These are phyloP conservation scores for Rhizophora mangle DNA, from an alignment of 345 rosid species.

Conservation along the genomic window DNA sequence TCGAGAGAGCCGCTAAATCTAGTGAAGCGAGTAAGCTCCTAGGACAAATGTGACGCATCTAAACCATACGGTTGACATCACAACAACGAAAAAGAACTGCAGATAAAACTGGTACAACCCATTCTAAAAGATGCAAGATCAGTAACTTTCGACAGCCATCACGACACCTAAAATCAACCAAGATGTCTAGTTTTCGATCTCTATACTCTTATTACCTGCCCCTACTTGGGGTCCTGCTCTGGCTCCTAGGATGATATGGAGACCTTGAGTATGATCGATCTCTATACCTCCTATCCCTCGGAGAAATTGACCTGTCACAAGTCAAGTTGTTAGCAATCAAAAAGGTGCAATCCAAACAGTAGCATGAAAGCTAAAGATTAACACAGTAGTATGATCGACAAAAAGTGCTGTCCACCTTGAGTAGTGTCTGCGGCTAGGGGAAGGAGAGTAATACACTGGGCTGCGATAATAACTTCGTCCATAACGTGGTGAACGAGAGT, in stretches of 20 bases:
- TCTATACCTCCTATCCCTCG: slow-evolving; percentile 42
- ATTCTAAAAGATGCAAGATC: not conserved
- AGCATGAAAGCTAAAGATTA: not conserved
- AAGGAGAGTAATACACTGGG: slow-evolving; percentile 50
- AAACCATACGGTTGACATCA: too few species aligned
- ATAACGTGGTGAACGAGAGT: slow-evolving; percentile 55
- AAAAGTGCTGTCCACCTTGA: slow-evolving; percentile 34
- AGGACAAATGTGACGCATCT: too few species aligned
- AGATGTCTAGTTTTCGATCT: not conserved
- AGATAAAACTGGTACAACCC: not conserved
- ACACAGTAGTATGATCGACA: not conserved
- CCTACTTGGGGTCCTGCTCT: slow-evolving; percentile 37
- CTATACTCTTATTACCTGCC: too few species aligned
- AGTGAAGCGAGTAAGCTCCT: too few species aligned
- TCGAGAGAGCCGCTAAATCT: too few species aligned
- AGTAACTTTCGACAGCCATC: not conserved
- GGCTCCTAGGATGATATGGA: slow-evolving; percentile 46
- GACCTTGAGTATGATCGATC: slow-evolving; percentile 59
- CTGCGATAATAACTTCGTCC: slow-evolving; percentile 54
- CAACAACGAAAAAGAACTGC: too few species aligned
- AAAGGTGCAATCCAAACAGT: not conserved
- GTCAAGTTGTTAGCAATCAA: not conserved
- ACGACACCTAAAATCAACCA: not conserved
- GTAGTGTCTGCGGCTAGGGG: slow-evolving; percentile 47
- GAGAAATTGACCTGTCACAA: slow-evolving; percentile 58